Base-by-base conservation (phyloP, 2,329 filamentous ascomycete genomes). In the Penicillium vulpinum region DNA sequence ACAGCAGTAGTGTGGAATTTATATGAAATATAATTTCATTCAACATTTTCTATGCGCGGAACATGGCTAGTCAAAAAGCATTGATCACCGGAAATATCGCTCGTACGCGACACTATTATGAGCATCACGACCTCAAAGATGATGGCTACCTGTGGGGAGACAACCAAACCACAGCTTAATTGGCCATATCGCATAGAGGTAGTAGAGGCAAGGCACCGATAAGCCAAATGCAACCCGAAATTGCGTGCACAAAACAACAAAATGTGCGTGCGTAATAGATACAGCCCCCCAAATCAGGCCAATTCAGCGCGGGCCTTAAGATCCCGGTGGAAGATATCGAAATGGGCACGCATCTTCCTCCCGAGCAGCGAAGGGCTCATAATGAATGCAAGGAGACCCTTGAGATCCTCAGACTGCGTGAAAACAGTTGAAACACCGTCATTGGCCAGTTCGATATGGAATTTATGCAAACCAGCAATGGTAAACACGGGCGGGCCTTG, bases 401-500 rank as follows among this genome's bases (percentile, higher is more conserved):
- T 56, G 9, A 66, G 57, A 44, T 62, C 52, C 58, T 69, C 65
- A 0, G 61, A 57, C 43, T 68, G 64, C 3, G 60, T 68, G 44
- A 69, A 67, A 28, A 68, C 51, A 4, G 67, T 70, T 9, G 63
- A 65, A 6, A 63, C 33, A 3, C 67, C 65, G 21, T 63, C 62
- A 29, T 65, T 61, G 16, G 57, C 53, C 1, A 63, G 57, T 29
- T 68, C 60, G 9, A 70, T 58, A 22, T 59, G 59, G 41, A 70
- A 70, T 46, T 62, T 59, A 51, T 69, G 66, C 26, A 64, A 50
- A 9, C 66, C 66, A 26, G 67, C 58, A 46, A 68, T 54, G 21
- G 64, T 65, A 50, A 63, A 64, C 7, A 68, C 67, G 9, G 66
- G 66, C 16, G 67, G 63, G n/a, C 67, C 67, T 50, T 70, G 67